phyloP scores from a whole-genome alignment of 345 rosid species.

The Pelargonium nanum region DNA sequence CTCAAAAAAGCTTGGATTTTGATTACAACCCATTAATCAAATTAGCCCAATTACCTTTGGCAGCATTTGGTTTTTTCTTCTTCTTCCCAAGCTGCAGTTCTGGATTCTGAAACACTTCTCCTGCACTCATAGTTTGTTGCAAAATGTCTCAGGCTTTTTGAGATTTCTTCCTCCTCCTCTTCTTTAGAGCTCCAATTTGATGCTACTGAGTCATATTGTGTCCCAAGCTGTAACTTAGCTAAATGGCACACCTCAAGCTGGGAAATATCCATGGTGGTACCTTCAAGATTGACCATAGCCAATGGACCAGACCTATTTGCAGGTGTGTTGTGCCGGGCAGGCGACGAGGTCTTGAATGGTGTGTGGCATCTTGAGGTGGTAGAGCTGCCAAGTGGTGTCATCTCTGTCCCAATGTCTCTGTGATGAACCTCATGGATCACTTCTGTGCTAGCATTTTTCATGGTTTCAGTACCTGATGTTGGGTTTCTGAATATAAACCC shows the following conservation, averaged over 20 bases:
- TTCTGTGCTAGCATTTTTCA: conserved; percentile 42
- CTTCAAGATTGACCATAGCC: too few relatives aligned
- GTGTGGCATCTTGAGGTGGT: conserved; percentile 77
- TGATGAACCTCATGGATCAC: conserved; percentile 44
- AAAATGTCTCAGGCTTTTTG: conserved; percentile 75
- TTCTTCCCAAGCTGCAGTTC: conserved; percentile 61
- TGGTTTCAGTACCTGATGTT: too few relatives aligned
- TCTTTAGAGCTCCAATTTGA: conserved; percentile 87
- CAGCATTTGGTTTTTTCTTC: conserved; percentile 79
- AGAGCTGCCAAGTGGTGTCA: conserved; percentile 84
- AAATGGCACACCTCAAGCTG: conserved; percentile 57
- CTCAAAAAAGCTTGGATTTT: neutral
- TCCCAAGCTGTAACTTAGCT: conserved; percentile 61
- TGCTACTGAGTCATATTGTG: conserved; percentile 50
- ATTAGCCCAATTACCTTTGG: conserved; percentile 51
- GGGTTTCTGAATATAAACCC: too few relatives aligned
- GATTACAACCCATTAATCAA: too few relatives aligned
- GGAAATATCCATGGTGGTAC: conserved; percentile 48
- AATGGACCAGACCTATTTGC: conserved; percentile 80
- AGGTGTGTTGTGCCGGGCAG: conserved; percentile 91
- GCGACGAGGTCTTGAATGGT: conserved; percentile 58
- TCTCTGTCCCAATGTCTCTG: conserved; percentile 80
- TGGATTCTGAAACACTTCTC: conserved; percentile 53
- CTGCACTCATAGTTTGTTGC: conserved; percentile 36
- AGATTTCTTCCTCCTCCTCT: conserved; percentile 80